Evolutionary conservation across 2,329 filamentous ascomycete genomes (phyloP), one percentile per base, ranked within the genome.

Genomic region (Talaromyces pinophilus): DNA sequence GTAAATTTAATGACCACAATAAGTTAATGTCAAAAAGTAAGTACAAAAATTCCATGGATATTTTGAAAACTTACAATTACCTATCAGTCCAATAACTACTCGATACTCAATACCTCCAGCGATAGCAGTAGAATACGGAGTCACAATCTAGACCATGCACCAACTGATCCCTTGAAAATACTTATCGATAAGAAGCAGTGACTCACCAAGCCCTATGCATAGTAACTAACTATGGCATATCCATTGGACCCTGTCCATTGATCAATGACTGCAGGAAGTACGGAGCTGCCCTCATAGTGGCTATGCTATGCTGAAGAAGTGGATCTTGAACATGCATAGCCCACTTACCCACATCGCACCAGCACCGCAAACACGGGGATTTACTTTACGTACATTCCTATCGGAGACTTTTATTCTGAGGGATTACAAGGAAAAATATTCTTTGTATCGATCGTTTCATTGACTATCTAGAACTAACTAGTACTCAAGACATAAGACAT

Each of bases 271-370:
- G n/a, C 30, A 19, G 30, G 30, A 35, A 33, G 28, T 11, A 25
- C 25, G 15, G 4, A 30, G 50, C 50, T 35, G 28, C 30, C 22
- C 7, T 54, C 28, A 54, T 19, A 33, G 52, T 55, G 52, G 52
- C 52, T 55, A 55, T 55, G 50, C 33, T 33, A 33, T 35, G 33
- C 10, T 35, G 52, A 55, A 35, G 48, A 54, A 54, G 52, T 55
- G 52, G 52, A 55, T 35, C 52, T 55, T 55, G 30, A 17, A 55
- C 17, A 54, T 35, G 52, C 52, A 55, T 19, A 33, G 8, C 30
- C n/a, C 52, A 38, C 48, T 52, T 55, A 19, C 30, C 52, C 30
- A 22, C 30, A 55, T 25, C 46, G 46, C 46, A 28, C 19, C 19
- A 19, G 19, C 19, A 19, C 19, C 15, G 7, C 28, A n/a, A 55